Base-by-base conservation (phyloP, 106 monocot genomes). In the Allium sativum region DNA sequence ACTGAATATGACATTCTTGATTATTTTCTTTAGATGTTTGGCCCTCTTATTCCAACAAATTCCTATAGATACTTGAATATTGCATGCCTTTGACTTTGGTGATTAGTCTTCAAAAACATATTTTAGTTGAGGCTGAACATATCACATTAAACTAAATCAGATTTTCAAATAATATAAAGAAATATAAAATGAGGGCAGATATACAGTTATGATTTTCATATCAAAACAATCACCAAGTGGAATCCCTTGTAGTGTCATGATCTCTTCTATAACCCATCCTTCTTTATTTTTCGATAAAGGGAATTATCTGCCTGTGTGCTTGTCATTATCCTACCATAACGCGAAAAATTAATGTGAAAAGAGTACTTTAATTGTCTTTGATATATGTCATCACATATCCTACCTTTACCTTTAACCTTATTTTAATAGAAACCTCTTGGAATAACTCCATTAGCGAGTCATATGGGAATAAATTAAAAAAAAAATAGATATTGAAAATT, bases 1-100 rank as follows among this genome's bases (percentile, higher is more conserved):
- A 77, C 59, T 77, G 8, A 86, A 78, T 41, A 80, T 60, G 10
- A 84, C 67, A 40, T 72, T 83, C 59, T 86, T 79, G 14, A 75
- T 69, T 11, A 94, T 86, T 61, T 72, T 83, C 74, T 89, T 94
- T 61, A 86, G 83, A 76, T 84, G 83, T 16, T 89, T 94, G 21
- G 78, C 83, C 59, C 76, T 84, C 48, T 94, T 94, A 64, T 86
- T 62, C 89, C 94, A 89, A 48, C 72, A 76, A 65, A 94, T 77
- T 17, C 94, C 94, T 10, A 83, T n/a, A 10, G 48, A 84, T 10
- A 79, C 89, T 43, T 74, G 72, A 44, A 89, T 83, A 67, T 66
- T 78, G 78, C 86, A 86, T 18, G 85, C 78, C 51, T 81, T 85
- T 6, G 72, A 55, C 71, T 77, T 85, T 0, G 76, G 75, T 12